phyloP scores from a whole-genome alignment of 306 rosid genomes.

The Herpetospermum pedunculosum region DNA sequence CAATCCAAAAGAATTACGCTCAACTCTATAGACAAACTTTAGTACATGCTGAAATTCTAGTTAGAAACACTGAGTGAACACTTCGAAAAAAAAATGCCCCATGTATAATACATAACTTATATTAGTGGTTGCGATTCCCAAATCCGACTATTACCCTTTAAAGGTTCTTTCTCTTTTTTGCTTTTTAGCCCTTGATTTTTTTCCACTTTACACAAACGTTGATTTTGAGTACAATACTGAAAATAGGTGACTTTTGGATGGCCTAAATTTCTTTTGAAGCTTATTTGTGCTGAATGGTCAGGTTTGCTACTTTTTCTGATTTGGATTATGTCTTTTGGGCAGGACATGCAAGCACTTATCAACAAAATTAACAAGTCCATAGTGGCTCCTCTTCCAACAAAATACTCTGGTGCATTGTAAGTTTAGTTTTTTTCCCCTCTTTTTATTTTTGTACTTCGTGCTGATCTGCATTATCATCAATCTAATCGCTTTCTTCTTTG shows the following conservation, averaged over 20 bases:
- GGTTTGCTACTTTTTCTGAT: not conserved
- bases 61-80: not conserved
- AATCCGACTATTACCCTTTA: not conserved
- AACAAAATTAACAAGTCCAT: slow-evolving; percentile 89
- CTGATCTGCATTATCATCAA: not conserved
- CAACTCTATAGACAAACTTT: not conserved
- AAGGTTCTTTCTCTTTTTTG: not conserved
- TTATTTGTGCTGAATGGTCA: not conserved
- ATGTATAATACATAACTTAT: not conserved
- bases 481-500: slow-evolving; percentile 11
- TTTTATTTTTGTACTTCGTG: not conserved
- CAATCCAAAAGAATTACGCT: no score
- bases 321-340: slow-evolving; percentile 26
- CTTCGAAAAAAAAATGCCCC: not conserved
- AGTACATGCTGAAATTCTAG: not conserved
- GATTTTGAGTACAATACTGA: not conserved
- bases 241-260: not conserved
- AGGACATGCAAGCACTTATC: slow-evolving; percentile 97
- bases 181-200: not conserved
- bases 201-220: no score
- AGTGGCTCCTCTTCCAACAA: slow-evolving; percentile 94
- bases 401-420: slow-evolving; percentile 87
- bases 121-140: not conserved
- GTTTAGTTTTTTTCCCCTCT: slow-evolving; percentile 22
- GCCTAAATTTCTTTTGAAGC: not conserved